phyloP scores from a whole-genome alignment of 768 basidiomycete genomes.

The Leccinum barrowsii region DNA sequence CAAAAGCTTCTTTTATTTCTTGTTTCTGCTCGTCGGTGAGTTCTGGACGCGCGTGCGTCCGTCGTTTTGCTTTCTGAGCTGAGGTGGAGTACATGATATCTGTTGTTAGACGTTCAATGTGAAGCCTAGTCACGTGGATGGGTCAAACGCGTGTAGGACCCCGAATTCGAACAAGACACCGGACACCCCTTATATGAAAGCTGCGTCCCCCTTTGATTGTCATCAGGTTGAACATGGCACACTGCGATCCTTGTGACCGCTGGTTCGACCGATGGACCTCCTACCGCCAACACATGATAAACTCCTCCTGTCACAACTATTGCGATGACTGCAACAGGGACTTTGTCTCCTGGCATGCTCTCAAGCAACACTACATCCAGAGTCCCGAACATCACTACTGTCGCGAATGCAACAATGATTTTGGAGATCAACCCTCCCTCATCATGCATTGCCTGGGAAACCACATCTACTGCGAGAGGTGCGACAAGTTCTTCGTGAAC shows the following conservation, averaged over 20 bases:
- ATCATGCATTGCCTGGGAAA: constrained; percentile 36
- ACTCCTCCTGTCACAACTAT: constrained; percentile 39
- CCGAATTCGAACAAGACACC: constrained; percentile 4
- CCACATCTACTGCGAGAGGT: constrained; percentile 44
- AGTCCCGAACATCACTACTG: constrained; percentile 51
- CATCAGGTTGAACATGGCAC: neutral
- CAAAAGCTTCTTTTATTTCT: constrained; percentile 98
- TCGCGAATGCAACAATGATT: constrained; percentile 46
- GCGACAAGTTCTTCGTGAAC: constrained; percentile 40
- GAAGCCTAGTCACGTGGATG: constrained; percentile 23
- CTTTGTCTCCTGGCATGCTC: constrained; percentile 36
- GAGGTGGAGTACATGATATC: constrained; percentile 53
- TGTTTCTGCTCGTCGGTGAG: constrained; percentile 87
- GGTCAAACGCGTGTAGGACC: constrained; percentile 30
- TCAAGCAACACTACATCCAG: constrained; percentile 51
- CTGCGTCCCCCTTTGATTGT: neutral
- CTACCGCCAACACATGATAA: constrained; percentile 33
- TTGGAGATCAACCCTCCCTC: constrained; percentile 32
- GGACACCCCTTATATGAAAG: neutral
- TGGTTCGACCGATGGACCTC: constrained; percentile 30
- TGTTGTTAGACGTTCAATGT: neutral
- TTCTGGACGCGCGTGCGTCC: constrained; percentile 74
- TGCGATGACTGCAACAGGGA: constrained; percentile 47
- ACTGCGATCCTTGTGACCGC: constrained; percentile 40
- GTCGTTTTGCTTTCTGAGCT: constrained; percentile 70